Base-by-base conservation (phyloP, 1,139 yeast genomes). In the Pichia sp. region DNA sequence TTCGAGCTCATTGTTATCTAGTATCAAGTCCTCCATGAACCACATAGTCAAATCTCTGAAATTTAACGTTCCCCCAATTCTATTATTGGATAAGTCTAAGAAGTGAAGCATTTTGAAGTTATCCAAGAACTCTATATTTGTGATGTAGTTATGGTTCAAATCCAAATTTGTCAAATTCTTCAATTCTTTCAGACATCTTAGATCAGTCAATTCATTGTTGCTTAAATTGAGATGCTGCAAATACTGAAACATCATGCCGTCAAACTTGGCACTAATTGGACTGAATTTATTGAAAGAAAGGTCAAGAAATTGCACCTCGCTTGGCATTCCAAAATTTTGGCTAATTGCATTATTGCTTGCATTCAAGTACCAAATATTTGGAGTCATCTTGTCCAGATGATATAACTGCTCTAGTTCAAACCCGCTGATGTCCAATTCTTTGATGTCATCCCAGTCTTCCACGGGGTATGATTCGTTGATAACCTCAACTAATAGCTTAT, bases 241-340 rank as follows among this genome's bases (percentile, higher is more conserved):
- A 42, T 69, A 66, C 12, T 50, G 52, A 44, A 63, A 63, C 20
- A 53, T 50, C 41, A 72, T 71, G 7, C 11, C 17, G 8, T 11
- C 7, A 25, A 74, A 55, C 20, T 38, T 38, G 12, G 39, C 36
- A 25, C 43, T 40, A 3, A 38, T 16, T 18, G 19, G 27, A 17
- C 35, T 38, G 23, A 42, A 42, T 19, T 48, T 45, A 49, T 74
- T 74, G 27, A 51, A 42, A 2, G 63, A 51, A 12, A 69, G 49
- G 36, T 63, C 53, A 35, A 74, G 49, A 24, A 59, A 58, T 40
- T 69, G 62, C 3, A 68, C 44, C 1, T 48, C 44, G 7, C 39
- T 42, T 0, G 79, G 78, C 14, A 74, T 48, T 0, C 79, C 81
- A 27, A 66, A 68, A 21, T 69, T 53, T 45, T 59, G 72, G 22